phyloP scores from a whole-genome alignment of 139 green algal genomes.

The Nannochloris sp. region DNA sequence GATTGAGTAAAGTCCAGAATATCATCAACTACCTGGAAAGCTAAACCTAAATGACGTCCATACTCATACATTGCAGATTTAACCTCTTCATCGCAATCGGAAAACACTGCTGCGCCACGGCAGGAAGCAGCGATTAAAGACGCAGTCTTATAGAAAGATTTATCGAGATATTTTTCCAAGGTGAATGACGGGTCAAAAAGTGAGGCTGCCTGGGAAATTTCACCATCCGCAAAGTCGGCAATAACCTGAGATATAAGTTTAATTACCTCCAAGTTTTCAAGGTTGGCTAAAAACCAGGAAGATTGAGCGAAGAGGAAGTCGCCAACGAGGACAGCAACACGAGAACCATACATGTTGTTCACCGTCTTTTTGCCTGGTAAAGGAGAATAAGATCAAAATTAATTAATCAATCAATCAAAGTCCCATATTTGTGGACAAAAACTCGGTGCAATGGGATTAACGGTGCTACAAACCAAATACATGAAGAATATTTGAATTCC shows the following conservation, averaged over 20 bases:
- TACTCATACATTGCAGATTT: conserved; percentile 94
- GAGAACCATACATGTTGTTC: conserved; percentile 89
- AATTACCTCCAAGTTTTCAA: conserved; percentile 95
- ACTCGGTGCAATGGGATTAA: no score
- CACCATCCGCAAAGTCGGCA: conserved; percentile 97
- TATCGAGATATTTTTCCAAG: conserved; percentile 89
- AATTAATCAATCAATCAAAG: no score
- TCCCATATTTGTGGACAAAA: no score
- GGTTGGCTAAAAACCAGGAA: conserved; percentile 94
- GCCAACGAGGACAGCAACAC: conserved; percentile 90
- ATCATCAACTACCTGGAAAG: conserved; percentile 98
- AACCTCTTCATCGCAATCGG: conserved; percentile 47
- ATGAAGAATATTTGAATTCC: not conserved
- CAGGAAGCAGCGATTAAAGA: conserved; percentile 94
- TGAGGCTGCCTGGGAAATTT: conserved; percentile 82
- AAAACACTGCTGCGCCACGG: conserved; percentile 84
- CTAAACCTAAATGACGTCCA: conserved; percentile 91
- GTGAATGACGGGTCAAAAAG: conserved; percentile 89
- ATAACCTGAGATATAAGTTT: conserved; percentile 98
- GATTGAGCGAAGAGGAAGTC: conserved; percentile 99
- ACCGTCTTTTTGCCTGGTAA: conserved; percentile 84
- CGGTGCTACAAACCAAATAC: not conserved
- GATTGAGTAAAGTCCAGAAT: conserved; percentile 97
- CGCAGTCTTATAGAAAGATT: conserved; percentile 97
- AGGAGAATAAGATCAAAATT: not conserved